Conservation (phyloP, 495 filamentous ascomycete genomes). For the Saxophila tyrrhenica region DNA sequence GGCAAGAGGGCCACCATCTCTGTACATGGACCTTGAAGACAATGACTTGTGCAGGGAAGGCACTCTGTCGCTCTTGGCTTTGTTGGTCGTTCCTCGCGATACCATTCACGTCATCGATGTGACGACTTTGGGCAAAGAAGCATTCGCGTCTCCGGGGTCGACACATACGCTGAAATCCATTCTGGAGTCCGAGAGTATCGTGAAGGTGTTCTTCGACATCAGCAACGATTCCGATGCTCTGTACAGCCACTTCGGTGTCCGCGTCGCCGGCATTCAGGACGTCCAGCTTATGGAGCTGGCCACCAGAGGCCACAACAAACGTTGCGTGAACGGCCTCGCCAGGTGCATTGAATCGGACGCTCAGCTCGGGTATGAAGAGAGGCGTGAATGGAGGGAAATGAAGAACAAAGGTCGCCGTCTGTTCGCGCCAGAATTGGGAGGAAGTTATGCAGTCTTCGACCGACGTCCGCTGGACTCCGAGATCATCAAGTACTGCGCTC, state of each 20-base stretch:
- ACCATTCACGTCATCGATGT: slow-evolving; percentile 38
- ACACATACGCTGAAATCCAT: slow-evolving; percentile 38
- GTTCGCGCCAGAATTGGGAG: slow-evolving; percentile 24
- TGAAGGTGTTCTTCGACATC: slow-evolving; percentile 46
- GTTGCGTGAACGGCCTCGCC: slow-evolving; percentile 30
- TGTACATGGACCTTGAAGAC: slow-evolving; percentile 45
- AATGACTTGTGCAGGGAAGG: slow-evolving; percentile 38
- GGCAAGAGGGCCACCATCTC: not conserved
- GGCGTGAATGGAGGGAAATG: not conserved
- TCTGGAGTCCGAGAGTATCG: slow-evolving; percentile 35
- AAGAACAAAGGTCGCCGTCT: not conserved
- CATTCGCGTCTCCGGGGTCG: slow-evolving; percentile 33
- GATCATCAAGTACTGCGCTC: slow-evolving; percentile 37
- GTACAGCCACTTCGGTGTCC: slow-evolving; percentile 33
- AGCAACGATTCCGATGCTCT: slow-evolving; percentile 49
- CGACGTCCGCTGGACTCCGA: slow-evolving; percentile 34
- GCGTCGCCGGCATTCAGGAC: slow-evolving; percentile 35
- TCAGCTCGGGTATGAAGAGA: not conserved
- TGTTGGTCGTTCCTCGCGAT: slow-evolving; percentile 24
- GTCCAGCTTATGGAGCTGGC: slow-evolving; percentile 48
- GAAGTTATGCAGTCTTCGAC: slow-evolving; percentile 41
- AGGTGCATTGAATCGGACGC: slow-evolving; percentile 34
- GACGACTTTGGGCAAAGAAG: slow-evolving; percentile 30
- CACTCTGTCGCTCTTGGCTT: slow-evolving; percentile 39
- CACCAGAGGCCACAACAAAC: slow-evolving; percentile 19